A percentile compares a stretch with the other conserved stretches of the same genome.
Conservation (phyloP, 192 early-diverging fungal species). For the Podila horticola region DNA sequence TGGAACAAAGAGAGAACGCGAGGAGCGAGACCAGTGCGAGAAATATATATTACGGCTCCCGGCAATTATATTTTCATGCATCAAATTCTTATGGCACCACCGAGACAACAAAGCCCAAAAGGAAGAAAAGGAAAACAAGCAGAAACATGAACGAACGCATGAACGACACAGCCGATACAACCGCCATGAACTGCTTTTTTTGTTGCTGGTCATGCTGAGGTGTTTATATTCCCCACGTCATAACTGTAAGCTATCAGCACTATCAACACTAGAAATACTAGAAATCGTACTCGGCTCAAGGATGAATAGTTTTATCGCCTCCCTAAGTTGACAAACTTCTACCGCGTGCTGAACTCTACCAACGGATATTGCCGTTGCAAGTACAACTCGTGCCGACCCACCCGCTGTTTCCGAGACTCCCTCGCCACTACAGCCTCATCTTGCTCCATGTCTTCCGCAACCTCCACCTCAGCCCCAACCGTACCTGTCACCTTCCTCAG, state of each 20-base stretch:
- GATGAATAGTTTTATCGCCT: too few relatives aligned
- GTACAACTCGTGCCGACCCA: conserved; percentile 22
- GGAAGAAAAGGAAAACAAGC: too few relatives aligned
- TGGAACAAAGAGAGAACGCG: too few relatives aligned
- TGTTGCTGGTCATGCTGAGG: neutral
- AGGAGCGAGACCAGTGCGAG: too few relatives aligned
- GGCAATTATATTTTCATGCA: too few relatives aligned
- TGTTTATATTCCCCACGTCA: too few relatives aligned
- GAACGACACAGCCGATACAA: neutral
- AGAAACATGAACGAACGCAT: neutral
- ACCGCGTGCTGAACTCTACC: conserved; percentile 5
- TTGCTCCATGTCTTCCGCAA: neutral
- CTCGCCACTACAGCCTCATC: neutral
- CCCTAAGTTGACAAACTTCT: too few relatives aligned
- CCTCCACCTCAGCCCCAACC: neutral
- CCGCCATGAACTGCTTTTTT: neutral
- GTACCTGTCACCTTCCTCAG: conserved; percentile 20
- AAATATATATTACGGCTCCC: too few relatives aligned
- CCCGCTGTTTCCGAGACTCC: neutral
- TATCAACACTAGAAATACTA: too few relatives aligned
- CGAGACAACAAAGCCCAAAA: too few relatives aligned
- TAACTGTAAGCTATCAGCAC: too few relatives aligned
- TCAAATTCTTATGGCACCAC: too few relatives aligned
- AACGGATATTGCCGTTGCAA: conserved; percentile 22
- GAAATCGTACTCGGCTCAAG: neutral